Evolutionary conservation across 306 rosid genomes (phyloP).

Genomic region (Malus sylvestris): DNA sequence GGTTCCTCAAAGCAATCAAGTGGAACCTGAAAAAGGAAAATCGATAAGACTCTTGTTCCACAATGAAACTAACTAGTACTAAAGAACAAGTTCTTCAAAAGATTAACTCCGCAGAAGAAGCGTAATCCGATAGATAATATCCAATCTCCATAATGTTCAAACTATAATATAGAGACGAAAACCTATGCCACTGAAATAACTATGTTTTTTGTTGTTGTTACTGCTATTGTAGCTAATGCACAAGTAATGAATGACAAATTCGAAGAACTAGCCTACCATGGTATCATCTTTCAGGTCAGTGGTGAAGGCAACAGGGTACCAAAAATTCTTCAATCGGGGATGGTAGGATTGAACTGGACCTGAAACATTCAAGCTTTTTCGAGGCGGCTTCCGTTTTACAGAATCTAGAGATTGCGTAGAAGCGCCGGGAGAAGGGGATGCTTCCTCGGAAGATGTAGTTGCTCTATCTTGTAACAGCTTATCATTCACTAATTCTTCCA

Average conservation of each 20-base stretch:
- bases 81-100: background rate
- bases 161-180: background rate
- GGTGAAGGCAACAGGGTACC: slow-evolving; percentile 96
- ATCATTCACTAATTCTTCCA: slow-evolving; percentile 94
- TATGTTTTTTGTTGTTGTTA: background rate
- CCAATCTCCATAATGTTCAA: background rate
- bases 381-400: slow-evolving; percentile 26
- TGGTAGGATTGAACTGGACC: slow-evolving; percentile 89
- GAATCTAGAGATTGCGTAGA: slow-evolving; percentile 32
- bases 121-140: background rate
- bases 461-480: slow-evolving; percentile 55
- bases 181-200: background rate
- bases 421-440: slow-evolving; percentile 52
- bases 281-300: slow-evolving; percentile 66
- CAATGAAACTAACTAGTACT: background rate
- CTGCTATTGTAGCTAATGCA: background rate
- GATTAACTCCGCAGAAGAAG: background rate
- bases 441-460: slow-evolving; percentile 36
- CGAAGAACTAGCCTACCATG: slow-evolving; percentile 49
- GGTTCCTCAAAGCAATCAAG: slow-evolving; percentile 89
- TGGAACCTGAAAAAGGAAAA: slow-evolving; percentile 66
- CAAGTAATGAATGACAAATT: background rate
- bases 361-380: slow-evolving; percentile 69
- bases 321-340: slow-evolving; percentile 85
- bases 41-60: background rate